Base-by-base conservation (phyloP, 768 basidiomycete genomes). In the Termitomyces titanicus region DNA sequence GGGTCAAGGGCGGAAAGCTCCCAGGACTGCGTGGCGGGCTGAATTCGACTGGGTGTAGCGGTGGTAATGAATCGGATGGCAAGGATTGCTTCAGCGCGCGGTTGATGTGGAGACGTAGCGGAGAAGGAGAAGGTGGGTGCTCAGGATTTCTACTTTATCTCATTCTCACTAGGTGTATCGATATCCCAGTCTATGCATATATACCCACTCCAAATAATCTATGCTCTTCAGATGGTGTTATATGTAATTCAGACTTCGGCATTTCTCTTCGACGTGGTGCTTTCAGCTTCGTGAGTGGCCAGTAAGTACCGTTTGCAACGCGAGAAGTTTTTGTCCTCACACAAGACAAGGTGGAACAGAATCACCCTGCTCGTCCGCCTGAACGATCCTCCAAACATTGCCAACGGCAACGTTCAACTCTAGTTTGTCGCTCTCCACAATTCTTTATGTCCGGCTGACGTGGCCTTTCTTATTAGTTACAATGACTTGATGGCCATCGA, bases 131-230 rank as follows among this genome's bases (percentile, higher is more conserved):
- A 80, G 82, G 90, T 89, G 59, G 18, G 79, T 67, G 43, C 17
- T 27, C 37, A 24, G 29, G 9, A 43, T 33, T 48, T n/a, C 38
- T 25, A 12, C 43, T 18, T 25, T 37, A 42, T 46, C 47, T n/a
- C 43, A 44, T 33, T 42, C 31, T 57, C 22, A 11, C 39, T 22
- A 45, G 29, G 13, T 7, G 22, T 18, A 38, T n/a, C n/a, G n/a
- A n/a, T n/a, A n/a, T 45, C 15, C 40, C 7, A 92, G 91, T 88
- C 9, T 94, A 93, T 68, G 86, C 88, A 10, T 94, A 95, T 64
- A 82, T 92, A 45, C 86, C 88, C 3, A 77, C 79, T 0, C 72
- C 83, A 6, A 81, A 85, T 64, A 70, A 72, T 45, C 64, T 93
- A 10, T 92, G 89, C 63, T 71, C 71, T 6, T 70, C 82, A 20